These are phyloP conservation scores for Leccinum griseonigrum DNA, from an alignment of 1,284 basidiomycete species.

Conservation along the genomic window DNA sequence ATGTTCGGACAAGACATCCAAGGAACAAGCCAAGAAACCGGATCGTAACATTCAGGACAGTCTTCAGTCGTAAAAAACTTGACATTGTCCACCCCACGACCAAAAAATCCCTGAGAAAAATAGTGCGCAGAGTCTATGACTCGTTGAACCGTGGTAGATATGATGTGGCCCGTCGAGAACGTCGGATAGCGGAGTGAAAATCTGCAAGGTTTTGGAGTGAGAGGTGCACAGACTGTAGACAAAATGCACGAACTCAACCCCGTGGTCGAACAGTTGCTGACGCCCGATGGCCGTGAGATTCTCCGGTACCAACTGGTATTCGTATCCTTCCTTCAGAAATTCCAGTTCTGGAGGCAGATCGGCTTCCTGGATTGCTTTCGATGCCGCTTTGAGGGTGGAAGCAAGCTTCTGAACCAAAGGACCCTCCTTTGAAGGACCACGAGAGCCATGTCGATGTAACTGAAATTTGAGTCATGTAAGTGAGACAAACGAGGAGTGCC, in stretches of 20 bases:
- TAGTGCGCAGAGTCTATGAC: slow-evolving; percentile 21
- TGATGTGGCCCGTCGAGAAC: slow-evolving; percentile 31
- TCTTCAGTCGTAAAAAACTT: slow-evolving; percentile 13
- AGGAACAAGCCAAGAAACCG: slow-evolving; percentile 35
- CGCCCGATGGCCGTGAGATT: slow-evolving; percentile 22
- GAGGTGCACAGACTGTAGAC: background rate
- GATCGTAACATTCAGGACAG: slow-evolving; percentile 19
- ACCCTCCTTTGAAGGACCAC: slow-evolving; percentile 21
- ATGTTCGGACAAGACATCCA: slow-evolving; percentile 13
- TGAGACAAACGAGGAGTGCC: background rate
- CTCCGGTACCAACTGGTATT: slow-evolving; percentile 21
- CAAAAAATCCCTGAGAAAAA: slow-evolving; percentile 17
- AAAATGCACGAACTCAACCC: slow-evolving; percentile 15
- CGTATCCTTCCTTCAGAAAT: slow-evolving; percentile 44
- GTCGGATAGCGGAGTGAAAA: slow-evolving; percentile 20
- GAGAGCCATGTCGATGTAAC: slow-evolving; percentile 32
- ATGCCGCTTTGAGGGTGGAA: slow-evolving; percentile 31
- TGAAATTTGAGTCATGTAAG: background rate
- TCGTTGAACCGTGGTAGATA: slow-evolving; percentile 39
- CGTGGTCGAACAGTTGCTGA: slow-evolving; percentile 18
- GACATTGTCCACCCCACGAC: slow-evolving; percentile 3
- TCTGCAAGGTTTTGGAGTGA: slow-evolving; percentile 12
- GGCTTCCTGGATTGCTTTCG: slow-evolving; percentile 30
- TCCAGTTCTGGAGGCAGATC: slow-evolving; percentile 34
- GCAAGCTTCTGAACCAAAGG: slow-evolving; percentile 35